Base-by-base conservation (phyloP, 495 filamentous ascomycete species). In the Hypoxylon crocopeplum region DNA sequence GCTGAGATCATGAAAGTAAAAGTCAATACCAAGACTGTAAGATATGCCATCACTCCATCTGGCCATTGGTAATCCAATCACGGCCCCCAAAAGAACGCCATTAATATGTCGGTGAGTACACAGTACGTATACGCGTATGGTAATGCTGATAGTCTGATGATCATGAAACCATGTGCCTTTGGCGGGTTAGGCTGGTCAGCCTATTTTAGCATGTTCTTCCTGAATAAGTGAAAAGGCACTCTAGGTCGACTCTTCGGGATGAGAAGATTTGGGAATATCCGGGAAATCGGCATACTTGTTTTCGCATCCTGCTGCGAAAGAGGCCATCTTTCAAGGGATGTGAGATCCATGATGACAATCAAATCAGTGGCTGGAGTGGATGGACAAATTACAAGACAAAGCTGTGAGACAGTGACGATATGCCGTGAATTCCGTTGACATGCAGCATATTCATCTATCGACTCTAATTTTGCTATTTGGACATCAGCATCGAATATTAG, bases 41-140 rank as follows among this genome's bases (percentile, higher is more conserved):
- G 30, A 44, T 20, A 37, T 30, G n/a, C 49, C 24, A 48, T 21
- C 44, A 41, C 37, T 48, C 49, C 44, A 54, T 42, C 24, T 61
- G 27, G 30, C 39, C 37, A 34, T 41, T 32, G 8, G 4, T 27
- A 27, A 49, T 39, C 42, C 59, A 62, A 62, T 62, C 48, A 44
- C 30, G 17, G 7, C 11, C 15, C 24, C 5, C 29, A 11, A 11
- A 21, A 39, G 8, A n/a, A 29, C 53, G 34, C 15, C 34, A 54
- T 59, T 33, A 16, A 58, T 46, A 49, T 64, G 60, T 64, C 60
- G 60, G 60, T 64, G 60, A 64, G 34, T 7, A 12, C 12, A n/a
- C 3, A 34, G 13, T 34, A 34, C 7, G 12, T 5, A 8, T 34
- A 29, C 5, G 44, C 42, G 17, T 40, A 54, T 24, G 44, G 21